These are phyloP conservation scores for Cladosporium sp. DNA, from an alignment of 2,329 filamentous ascomycete species.

Conservation along the genomic window DNA sequence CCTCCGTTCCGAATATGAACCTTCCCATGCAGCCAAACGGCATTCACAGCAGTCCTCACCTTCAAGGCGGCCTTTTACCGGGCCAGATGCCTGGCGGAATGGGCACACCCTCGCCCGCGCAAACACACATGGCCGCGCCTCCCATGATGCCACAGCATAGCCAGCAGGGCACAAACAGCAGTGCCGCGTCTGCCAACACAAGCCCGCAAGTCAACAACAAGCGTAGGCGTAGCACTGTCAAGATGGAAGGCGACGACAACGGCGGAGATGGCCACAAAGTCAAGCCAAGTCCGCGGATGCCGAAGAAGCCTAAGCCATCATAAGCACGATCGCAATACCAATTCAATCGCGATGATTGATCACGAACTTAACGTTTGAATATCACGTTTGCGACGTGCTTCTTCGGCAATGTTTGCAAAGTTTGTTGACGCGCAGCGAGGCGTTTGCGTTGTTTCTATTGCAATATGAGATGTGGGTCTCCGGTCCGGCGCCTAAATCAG, in stretches of 20 bases:
- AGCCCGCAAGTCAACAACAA: slow-evolving; percentile 54
- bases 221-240: slow-evolving; percentile 56
- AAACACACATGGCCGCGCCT: slow-evolving; percentile 42
- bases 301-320: slow-evolving; percentile 33
- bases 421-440: background rate
- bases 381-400: background rate
- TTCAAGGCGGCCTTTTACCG: slow-evolving; percentile 26
- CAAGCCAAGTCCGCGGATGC: slow-evolving; percentile 47
- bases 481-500: background rate
- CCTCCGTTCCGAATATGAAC: slow-evolving; percentile 52
- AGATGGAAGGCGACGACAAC: slow-evolving; percentile 54
- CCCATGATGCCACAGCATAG: slow-evolving; percentile 56
- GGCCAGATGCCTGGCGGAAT: slow-evolving; percentile 9
- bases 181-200: slow-evolving; percentile 55
- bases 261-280: slow-evolving; percentile 38
- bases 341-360: background rate
- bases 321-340: background rate
- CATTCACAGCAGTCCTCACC: slow-evolving; percentile 46
- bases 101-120: slow-evolving; percentile 40
- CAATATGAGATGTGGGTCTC: background rate
- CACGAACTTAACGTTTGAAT: background rate
- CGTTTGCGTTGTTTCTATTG: background rate
- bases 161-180: slow-evolving; percentile 54
- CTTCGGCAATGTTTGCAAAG: background rate
- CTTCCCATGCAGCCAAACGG: slow-evolving; percentile 47